Evolutionary conservation across 2,329 filamentous ascomycete species (phyloP), one percentile per base, ranked within the genome.

Genomic region (Pseudopithomyces chartarum): DNA sequence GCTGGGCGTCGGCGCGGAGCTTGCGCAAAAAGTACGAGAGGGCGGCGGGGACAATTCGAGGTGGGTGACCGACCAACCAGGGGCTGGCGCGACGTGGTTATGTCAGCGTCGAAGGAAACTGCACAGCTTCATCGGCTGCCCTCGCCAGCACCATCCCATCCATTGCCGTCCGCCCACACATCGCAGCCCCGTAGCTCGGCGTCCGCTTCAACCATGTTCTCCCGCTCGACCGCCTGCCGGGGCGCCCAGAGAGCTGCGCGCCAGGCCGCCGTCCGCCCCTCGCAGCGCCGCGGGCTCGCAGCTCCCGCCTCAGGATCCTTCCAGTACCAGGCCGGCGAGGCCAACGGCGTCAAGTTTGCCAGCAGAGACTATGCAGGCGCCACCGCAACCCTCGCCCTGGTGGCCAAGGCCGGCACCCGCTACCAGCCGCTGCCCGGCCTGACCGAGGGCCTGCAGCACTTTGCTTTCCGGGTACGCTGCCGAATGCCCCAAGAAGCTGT

Each of bases 331-430:
- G 87, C 90, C 61, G 85, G 90, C 75, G 90, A 96, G 79, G 86
- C 90, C 78, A 86, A 88, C 77, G 94, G 94, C 73, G 83, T 98
- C 80, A 97, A 97, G 85, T 86, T 96, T 70, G 93, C 94, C 75
- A 91, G 91, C 81, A 88, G 94, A 82, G 93, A 98, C 79, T 84
- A 91, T 73, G 86, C 90, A 62, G 91, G 92, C 62, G 91, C 92
- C 66, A 96, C 94, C 60, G 92, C 93, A 60, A 96, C 92, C 74
- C 85, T 99, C 66, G 92, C 93, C 55, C 80, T 99, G 64, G 91
- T 99, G 76, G 87, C 93, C 67, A 97, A 96, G 84, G 95, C 92
- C 62, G 95, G 95, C 73, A 96, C 94, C 63, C 86, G 95, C 79
- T 98, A 94, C 80, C 89, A 99, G 83, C 86, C 91, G 63, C 84